These are phyloP conservation scores for Flagelloscypha sp. DNA, from an alignment of 768 basidiomycete genomes.

Conservation along the genomic window DNA sequence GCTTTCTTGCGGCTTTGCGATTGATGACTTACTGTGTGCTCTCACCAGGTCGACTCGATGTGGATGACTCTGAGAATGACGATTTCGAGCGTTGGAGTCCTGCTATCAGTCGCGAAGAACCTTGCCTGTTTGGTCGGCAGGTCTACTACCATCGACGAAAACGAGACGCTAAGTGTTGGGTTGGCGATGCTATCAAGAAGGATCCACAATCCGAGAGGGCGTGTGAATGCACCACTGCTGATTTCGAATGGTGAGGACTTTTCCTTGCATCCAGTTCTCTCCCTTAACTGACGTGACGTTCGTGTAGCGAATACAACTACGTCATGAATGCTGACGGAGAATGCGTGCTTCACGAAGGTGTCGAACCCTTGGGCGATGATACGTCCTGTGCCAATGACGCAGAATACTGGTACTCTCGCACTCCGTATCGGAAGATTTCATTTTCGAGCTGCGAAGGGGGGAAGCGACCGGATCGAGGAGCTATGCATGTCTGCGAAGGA, in stretches of 20 bases:
- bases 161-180: constrained; percentile 72
- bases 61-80: constrained; percentile 69
- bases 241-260: constrained; percentile 86
- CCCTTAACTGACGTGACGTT: constrained; percentile 1
- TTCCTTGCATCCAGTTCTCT: background rate
- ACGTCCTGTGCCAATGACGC: constrained; percentile 52
- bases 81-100: constrained; percentile 99
- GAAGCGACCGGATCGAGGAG: constrained; percentile 66
- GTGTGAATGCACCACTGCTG: constrained; percentile 63
- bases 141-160: constrained; percentile 87
- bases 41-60: constrained; percentile 52
- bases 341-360: constrained; percentile 74
- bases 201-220: constrained; percentile 48
- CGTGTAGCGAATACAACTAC: constrained; percentile 84
- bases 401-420: constrained; percentile 91
- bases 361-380: constrained; percentile 52
- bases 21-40: constrained; percentile 6
- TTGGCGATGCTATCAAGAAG: constrained; percentile 61
- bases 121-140: constrained; percentile 88
- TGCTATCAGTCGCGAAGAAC: constrained; percentile 77
- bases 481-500: constrained; percentile 73
- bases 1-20: background rate
- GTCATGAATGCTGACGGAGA: constrained; percentile 56
- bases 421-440: constrained; percentile 83
- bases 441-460: constrained; percentile 86